Evolutionary conservation across 176 grass and related monocot genomes (phyloP).

Genomic region (Musa itinerans): DNA sequence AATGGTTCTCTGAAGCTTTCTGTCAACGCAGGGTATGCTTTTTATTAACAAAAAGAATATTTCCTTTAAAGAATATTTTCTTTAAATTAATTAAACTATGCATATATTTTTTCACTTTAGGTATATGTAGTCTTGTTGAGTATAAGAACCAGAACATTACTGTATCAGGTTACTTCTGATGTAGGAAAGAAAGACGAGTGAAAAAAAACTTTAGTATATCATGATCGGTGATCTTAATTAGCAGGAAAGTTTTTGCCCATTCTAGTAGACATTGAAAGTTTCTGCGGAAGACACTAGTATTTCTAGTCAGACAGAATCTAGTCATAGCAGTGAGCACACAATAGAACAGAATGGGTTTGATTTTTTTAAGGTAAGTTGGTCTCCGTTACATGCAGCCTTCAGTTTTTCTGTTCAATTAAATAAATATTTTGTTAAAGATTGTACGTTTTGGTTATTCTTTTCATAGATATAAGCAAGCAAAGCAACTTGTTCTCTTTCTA

Average conservation of each 20-base stretch:
- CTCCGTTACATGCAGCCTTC: background rate
- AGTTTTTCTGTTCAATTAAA: background rate
- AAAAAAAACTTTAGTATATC: background rate
- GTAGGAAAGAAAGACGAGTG: background rate
- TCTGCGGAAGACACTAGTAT: too few relatives aligned
- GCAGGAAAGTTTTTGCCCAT: background rate
- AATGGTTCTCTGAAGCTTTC: slow-evolving; percentile 69
- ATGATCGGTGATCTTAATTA: background rate
- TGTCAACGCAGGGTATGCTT: slow-evolving; percentile 55
- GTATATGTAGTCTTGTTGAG: background rate
- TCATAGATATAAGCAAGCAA: background rate
- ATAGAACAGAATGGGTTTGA: too few relatives aligned
- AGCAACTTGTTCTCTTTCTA: background rate
- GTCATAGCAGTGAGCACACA: background rate
- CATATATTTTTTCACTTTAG: background rate
- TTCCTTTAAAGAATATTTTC: background rate
- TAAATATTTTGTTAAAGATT: background rate
- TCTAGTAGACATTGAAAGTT: background rate
- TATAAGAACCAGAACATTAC: background rate
- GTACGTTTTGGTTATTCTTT: background rate
- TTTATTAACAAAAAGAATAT: background rate
- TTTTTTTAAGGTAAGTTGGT: background rate
- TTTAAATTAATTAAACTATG: background rate
- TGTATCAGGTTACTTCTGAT: background rate
- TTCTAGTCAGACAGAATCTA: background rate